Percentiles rank a stretch among this genome's conserved stretches.
These are phyloP conservation scores for Candida sithepensis DNA, from an alignment of 805 yeast genomes.

Conservation along the genomic window DNA sequence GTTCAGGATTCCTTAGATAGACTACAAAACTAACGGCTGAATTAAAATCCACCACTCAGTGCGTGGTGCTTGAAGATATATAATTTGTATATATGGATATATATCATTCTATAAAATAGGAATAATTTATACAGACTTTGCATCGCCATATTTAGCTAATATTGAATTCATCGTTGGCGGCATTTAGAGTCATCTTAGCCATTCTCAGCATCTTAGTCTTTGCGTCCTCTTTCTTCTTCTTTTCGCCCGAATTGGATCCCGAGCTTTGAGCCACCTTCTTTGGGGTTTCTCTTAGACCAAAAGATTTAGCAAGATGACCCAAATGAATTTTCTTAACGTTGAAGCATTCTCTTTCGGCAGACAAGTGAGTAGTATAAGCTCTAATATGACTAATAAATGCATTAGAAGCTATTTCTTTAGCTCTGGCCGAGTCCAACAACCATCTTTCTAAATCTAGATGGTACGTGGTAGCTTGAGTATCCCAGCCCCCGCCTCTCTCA, in stretches of 20 bases:
- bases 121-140: too few species aligned
- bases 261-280: constrained; percentile 58
- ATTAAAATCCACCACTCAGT: too few species aligned
- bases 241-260: constrained; percentile 9
- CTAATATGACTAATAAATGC: constrained; percentile 88
- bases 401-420: constrained; percentile 64
- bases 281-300: constrained; percentile 94
- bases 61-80: not conserved
- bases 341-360: constrained; percentile 74
- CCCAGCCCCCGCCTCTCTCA: constrained; percentile 57
- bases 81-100: not conserved
- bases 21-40: too few species aligned
- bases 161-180: constrained; percentile 73
- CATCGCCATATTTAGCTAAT: constrained; percentile 30
- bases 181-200: constrained; percentile 66
- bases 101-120: too few species aligned
- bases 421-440: constrained; percentile 63
- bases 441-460: constrained; percentile 88
- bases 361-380: constrained; percentile 93
- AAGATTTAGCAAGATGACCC: constrained; percentile 94
- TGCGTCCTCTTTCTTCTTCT: constrained; percentile 59
- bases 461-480: constrained; percentile 93
- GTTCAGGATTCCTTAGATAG: constrained; percentile 3
- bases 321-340: constrained; percentile 80
- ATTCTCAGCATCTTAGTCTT: constrained; percentile 69